These are phyloP conservation scores for Mortierella sp. DNA, from an alignment of 371 early-diverging fungal species.

Conservation along the genomic window DNA sequence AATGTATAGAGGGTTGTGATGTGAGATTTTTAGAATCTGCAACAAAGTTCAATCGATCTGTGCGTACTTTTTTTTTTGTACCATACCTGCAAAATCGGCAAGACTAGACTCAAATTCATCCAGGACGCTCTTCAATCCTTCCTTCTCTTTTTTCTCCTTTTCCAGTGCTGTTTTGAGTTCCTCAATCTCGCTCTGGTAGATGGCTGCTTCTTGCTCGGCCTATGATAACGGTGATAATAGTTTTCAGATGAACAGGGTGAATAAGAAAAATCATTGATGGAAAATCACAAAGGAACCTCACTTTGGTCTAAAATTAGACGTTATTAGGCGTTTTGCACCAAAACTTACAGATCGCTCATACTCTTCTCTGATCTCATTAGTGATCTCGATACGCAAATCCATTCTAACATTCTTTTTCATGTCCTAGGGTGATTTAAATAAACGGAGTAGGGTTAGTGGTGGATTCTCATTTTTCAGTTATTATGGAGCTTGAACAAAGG, in stretches of 20 bases:
- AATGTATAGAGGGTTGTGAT: neutral
- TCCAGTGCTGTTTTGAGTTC: slow-evolving; percentile 38
- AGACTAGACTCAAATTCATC: slow-evolving; percentile 54
- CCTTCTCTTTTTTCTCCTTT: slow-evolving; percentile 42
- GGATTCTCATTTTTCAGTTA: too few species aligned
- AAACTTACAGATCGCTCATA: slow-evolving; percentile 48
- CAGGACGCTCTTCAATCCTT: slow-evolving; percentile 39
- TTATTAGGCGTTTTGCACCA: too few species aligned
- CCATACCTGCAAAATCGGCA: slow-evolving; percentile 50
- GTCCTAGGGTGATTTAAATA: slow-evolving; percentile 18
- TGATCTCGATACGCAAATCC: slow-evolving; percentile 56
- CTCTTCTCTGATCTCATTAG: slow-evolving; percentile 56
- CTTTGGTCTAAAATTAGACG: too few species aligned
- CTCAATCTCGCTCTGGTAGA: slow-evolving; percentile 50
- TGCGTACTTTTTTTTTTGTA: neutral
- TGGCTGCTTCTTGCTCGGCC: slow-evolving; percentile 54
- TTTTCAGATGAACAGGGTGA: too few species aligned
- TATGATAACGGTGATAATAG: neutral
- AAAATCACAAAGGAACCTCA: too few species aligned
- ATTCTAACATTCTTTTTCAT: slow-evolving; percentile 57
- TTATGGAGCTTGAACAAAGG: neutral
- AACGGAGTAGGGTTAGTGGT: neutral
- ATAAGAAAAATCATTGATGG: too few species aligned
- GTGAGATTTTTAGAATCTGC: neutral
- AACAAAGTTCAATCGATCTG: neutral